phyloP scores from a whole-genome alignment of 1,139 yeast genomes.

The Taphrina communis region DNA sequence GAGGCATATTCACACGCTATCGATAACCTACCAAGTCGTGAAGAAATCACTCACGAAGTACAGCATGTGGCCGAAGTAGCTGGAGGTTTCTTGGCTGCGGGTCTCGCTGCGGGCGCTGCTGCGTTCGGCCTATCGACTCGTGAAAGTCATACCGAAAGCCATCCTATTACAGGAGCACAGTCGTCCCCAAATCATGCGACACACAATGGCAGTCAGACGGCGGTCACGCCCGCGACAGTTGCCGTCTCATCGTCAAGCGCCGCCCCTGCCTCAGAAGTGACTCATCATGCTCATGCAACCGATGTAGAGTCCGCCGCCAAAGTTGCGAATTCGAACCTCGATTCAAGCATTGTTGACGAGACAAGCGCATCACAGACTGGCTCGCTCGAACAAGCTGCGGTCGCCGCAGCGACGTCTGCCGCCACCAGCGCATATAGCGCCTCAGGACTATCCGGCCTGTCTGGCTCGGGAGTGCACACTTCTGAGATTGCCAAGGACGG shows the following conservation, averaged over 20 bases:
- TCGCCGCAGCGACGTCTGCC: conserved; percentile 40
- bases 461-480: conserved; percentile 10
- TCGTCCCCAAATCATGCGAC: background rate
- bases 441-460: conserved; percentile 25
- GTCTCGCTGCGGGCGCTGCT: conserved; percentile 27
- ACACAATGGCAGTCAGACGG: background rate
- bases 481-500: conserved; percentile 19
- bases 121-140: conserved; percentile 16
- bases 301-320: background rate
- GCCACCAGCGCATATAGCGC: conserved; percentile 36
- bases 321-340: background rate
- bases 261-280: too few species aligned
- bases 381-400: conserved; percentile 34
- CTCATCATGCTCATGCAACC: background rate
- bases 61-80: conserved; percentile 29
- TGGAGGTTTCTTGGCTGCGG: conserved; percentile 21
- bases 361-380: conserved; percentile 1
- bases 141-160: conserved; percentile 2
- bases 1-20: conserved; percentile 1
- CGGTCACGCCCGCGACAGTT: background rate
- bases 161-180: conserved; percentile 13
- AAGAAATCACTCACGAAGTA: conserved; percentile 21
- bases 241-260: background rate
- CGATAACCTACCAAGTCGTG: conserved; percentile 6
- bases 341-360: background rate